Evolutionary conservation across 2,329 filamentous ascomycete species (phyloP).

Genomic region (Coniochaeta pulveracea): DNA sequence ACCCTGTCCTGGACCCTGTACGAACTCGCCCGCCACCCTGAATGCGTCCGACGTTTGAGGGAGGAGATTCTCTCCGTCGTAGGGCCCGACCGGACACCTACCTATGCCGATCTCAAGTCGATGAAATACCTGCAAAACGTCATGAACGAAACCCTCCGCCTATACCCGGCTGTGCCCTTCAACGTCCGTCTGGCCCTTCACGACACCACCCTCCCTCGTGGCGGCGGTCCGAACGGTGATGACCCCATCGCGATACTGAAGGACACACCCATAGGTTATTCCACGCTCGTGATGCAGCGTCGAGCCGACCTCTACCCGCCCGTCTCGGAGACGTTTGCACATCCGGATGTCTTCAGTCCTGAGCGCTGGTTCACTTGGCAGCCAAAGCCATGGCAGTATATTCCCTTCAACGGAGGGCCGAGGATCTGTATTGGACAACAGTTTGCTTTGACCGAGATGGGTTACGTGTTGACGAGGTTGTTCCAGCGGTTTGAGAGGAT

Average conservation of each 20-base stretch:
- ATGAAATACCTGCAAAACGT: conserved; percentile 74
- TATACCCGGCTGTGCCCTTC: conserved; percentile 71
- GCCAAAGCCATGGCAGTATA: conserved; percentile 58
- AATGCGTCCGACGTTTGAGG: conserved; percentile 56
- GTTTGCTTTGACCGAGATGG: conserved; percentile 69
- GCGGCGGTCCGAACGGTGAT: conserved; percentile 52
- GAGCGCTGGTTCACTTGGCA: conserved; percentile 56
- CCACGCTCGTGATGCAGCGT: conserved; percentile 62
- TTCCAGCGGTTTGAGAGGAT: conserved; percentile 61
- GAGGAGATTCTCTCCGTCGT: conserved; percentile 59
- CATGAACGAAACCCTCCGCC: conserved; percentile 65
- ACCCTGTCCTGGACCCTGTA: conserved; percentile 76
- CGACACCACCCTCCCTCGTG: conserved; percentile 65
- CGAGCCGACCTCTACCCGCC: conserved; percentile 50
- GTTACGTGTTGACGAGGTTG: conserved; percentile 59
- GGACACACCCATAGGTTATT: conserved; percentile 55
- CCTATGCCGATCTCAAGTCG: conserved; percentile 71
- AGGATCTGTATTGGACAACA: conserved; percentile 71
- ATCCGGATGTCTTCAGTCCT: conserved; percentile 44
- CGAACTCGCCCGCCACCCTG: conserved; percentile 63
- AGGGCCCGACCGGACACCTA: conserved; percentile 50
- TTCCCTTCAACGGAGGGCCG: conserved; percentile 66
- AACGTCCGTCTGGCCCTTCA: conserved; percentile 62
- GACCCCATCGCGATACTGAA: conserved; percentile 55
- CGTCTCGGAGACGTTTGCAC: conserved; percentile 29